phyloP scores from a whole-genome alignment of 2,329 filamentous ascomycete genomes.

The Aspergillus aculeatinus region DNA sequence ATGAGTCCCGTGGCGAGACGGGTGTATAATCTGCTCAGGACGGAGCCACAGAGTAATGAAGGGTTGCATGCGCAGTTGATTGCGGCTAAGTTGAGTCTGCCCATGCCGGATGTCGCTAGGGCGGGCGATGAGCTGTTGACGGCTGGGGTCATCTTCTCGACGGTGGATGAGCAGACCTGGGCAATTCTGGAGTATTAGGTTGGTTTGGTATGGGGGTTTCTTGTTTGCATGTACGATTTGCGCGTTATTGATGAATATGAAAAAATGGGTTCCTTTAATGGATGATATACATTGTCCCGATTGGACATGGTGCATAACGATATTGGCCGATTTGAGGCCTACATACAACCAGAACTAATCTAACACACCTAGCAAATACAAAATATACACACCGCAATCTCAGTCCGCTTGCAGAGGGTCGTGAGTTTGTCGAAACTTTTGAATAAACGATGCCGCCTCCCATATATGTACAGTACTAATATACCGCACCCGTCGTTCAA shows the following conservation, averaged over 20 bases:
- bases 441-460: background rate
- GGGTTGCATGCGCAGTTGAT: constrained; percentile 81
- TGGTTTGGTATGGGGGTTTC: constrained; percentile 1
- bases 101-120: constrained; percentile 67
- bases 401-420: background rate
- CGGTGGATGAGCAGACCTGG: constrained; percentile 90
- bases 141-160: constrained; percentile 79
- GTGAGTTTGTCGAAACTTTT: background rate
- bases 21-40: constrained; percentile 70
- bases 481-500: background rate
- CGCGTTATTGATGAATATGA: background rate
- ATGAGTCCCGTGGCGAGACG: constrained; percentile 62
- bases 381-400: background rate
- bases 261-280: background rate
- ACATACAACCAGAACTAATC: background rate
- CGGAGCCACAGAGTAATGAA: constrained; percentile 70
- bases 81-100: constrained; percentile 63
- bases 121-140: constrained; percentile 79
- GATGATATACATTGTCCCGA: background rate
- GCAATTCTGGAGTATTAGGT: constrained; percentile 66
- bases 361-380: background rate
- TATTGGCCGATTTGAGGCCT: too few species aligned
- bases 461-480: background rate
- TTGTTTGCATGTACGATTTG: too few species aligned
- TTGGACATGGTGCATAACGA: too few species aligned